phyloP scores from a whole-genome alignment of 306 rosid genomes.

The Prosopis cineraria region DNA sequence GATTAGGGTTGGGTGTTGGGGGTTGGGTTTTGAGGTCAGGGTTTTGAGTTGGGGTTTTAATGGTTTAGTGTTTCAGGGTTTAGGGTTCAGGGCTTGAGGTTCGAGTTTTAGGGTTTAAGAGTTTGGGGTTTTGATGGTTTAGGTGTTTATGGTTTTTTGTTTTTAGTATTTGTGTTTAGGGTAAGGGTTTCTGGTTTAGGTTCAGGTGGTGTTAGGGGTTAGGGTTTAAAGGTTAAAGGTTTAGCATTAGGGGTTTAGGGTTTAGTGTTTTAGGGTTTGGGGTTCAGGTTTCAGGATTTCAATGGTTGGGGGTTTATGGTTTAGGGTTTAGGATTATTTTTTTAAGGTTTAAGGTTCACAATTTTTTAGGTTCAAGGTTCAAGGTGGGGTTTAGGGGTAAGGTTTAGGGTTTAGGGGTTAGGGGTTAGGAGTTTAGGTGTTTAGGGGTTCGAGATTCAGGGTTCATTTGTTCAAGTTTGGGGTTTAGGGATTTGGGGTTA shows the following conservation, averaged over 20 bases:
- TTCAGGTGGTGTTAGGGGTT: neutral
- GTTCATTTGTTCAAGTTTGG: neutral
- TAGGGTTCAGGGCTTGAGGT: neutral
- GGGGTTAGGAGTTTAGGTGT: neutral
- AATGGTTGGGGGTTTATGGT: too few relatives aligned
- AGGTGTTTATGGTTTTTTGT: neutral
- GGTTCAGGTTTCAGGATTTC: too few relatives aligned
- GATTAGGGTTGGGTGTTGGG: neutral
- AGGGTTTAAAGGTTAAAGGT: too few relatives aligned
- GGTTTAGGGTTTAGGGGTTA: neutral
- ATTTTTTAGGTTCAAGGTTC: neutral
- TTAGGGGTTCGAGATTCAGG: neutral
- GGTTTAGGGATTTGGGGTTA: neutral
- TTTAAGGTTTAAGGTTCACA: neutral
- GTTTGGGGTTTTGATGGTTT: neutral
- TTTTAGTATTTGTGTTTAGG: neutral
- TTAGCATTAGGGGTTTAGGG: too few relatives aligned
- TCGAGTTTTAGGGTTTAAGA: neutral
- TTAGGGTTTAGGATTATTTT: neutral
- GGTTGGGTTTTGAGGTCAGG: neutral
- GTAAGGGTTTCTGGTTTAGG: neutral
- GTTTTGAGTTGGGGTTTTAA: neutral
- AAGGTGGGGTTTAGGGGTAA: neutral
- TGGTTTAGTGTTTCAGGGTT: neutral
- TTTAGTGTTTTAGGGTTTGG: too few relatives aligned